Evolutionary conservation across 305 asterid species (phyloP), one percentile per base, ranked within the genome.

Genomic region (Fraxinus angustifolia): DNA sequence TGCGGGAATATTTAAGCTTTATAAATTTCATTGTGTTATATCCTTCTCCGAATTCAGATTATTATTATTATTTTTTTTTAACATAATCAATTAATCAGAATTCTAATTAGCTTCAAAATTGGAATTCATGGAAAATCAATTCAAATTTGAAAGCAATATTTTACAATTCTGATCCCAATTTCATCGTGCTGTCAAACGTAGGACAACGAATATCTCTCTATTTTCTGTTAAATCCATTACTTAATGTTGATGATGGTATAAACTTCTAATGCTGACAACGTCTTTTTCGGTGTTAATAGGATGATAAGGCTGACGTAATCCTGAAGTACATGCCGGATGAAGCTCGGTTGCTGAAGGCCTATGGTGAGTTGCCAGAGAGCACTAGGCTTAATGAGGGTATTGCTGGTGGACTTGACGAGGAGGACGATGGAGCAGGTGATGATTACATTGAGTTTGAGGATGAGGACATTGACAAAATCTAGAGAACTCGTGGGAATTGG

Each of bases 251-350:
- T 3, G 17, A 33, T 53, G 21, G 8, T 48, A 6, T 28, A 17
- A 23, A 33, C 3, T 26, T 76, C 73, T 3, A 36, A 8, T 3
- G 23, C 6, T 30, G 11, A 42, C 10, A 8, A 6, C 16, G 16
- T 2, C 34, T 40, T 30, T 5, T 31, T 79, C 65, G 71, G 0
- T 75, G 73, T 26, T 50, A 75, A 78, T 80, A 90, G 92, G 93
- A 90, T 84, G 92, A 87, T 83, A 89, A 90, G 80, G 91, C 92
- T 40, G 92, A 90, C 83, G 89, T 90, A 3, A 90, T 90, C 84
- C 83, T 90, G 89, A 90, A 89, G 73, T 90, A 87, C 87, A 90
- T 86, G 91, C 89, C 90, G 1, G 91, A 89, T 4, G 94, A 90
- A 78, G 94, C 94, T 1, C 86, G 92, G 87, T 84, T 88, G 14